A percentile compares a stretch with the other conserved stretches of the same genome.
Conservation (phyloP, 2,329 filamentous ascomycete genomes). For the Aspergillus sp. region DNA sequence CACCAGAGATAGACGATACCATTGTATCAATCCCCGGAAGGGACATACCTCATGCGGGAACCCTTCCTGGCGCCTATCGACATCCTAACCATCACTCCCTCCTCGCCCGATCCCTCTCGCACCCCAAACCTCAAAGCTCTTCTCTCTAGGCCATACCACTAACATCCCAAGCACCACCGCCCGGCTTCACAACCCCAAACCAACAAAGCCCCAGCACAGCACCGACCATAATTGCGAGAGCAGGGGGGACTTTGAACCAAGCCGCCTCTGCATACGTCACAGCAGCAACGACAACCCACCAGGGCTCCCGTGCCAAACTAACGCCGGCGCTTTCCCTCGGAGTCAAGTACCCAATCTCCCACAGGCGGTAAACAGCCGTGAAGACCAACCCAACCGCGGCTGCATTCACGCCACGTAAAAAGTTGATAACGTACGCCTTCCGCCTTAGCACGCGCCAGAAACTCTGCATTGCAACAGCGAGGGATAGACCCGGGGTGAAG, state of each 20-base stretch:
- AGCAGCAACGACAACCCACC: conserved; percentile 65
- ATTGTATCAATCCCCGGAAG: no score
- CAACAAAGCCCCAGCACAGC: conserved; percentile 54
- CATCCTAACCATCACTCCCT: no score
- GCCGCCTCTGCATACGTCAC: conserved; percentile 51
- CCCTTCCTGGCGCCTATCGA: no score
- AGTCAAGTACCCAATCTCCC: conserved; percentile 65
- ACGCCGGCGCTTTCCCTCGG: conserved; percentile 54
- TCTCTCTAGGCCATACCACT: not conserved
- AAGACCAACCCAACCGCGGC: conserved; percentile 66
- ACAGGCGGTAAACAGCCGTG: conserved; percentile 66
- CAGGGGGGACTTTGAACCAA: conserved; percentile 53
- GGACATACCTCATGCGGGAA: no score
- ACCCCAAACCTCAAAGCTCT: no score
- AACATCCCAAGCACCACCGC: not conserved
- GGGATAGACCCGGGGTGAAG: conserved; percentile 41
- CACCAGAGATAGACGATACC: no score
- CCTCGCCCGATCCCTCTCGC: no score
- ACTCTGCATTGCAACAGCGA: conserved; percentile 47
- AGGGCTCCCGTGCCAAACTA: conserved; percentile 62
- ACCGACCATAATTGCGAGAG: conserved; percentile 52
- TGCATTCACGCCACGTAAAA: conserved; percentile 62
- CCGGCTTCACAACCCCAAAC: conserved; percentile 47
- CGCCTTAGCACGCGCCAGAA: conserved; percentile 59
- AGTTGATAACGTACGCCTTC: conserved; percentile 53